Percentiles rank a stretch among this genome's conserved stretches.
Conservation (phyloP, 2,329 filamentous ascomycete species). For the Beauveria sp. region DNA sequence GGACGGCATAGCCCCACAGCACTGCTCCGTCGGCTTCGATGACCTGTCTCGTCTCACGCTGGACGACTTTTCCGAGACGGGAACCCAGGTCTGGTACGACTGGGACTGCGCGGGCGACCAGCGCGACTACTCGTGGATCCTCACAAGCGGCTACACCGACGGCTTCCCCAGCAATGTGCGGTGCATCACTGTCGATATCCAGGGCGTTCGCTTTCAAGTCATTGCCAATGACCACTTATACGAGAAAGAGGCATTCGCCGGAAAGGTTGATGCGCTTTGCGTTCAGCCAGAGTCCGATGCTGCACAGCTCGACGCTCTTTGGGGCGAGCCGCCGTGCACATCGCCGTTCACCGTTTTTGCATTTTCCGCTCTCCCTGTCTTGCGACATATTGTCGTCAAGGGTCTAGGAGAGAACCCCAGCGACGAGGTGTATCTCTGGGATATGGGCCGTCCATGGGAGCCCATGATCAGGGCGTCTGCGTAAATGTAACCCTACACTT, state of each 20-base stretch:
- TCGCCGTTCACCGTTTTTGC: slow-evolving; percentile 18
- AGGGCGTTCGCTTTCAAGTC: slow-evolving; percentile 31
- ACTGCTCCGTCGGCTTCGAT: slow-evolving; percentile 33
- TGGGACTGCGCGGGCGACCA: slow-evolving; percentile 32
- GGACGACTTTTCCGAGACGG: slow-evolving; percentile 29
- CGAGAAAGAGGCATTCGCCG: slow-evolving; percentile 25
- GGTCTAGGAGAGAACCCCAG: slow-evolving; percentile 23
- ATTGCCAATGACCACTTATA: slow-evolving; percentile 29
- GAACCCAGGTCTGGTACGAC: slow-evolving; percentile 36
- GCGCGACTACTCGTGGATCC: slow-evolving; percentile 28
- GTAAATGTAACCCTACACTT: slow-evolving; percentile 13
- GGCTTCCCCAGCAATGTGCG: slow-evolving; percentile 28
- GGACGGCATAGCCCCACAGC: slow-evolving; percentile 26
- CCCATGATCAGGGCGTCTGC: slow-evolving; percentile 34
- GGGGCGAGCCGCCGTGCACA: slow-evolving; percentile 19
- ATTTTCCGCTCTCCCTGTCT: slow-evolving; percentile 22
- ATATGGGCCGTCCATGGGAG: slow-evolving; percentile 33
- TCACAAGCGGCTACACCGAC: slow-evolving; percentile 24
- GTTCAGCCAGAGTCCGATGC: slow-evolving; percentile 22
- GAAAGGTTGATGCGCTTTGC: slow-evolving; percentile 27
- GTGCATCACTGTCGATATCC: slow-evolving; percentile 31
- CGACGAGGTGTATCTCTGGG: slow-evolving; percentile 34
- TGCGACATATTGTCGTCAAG: slow-evolving; percentile 31
- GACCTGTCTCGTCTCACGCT: slow-evolving; percentile 29
- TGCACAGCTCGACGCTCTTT: slow-evolving; percentile 19